Conservation (phyloP, 1,139 yeast genomes). For the Blastobotrys persicus region DNA sequence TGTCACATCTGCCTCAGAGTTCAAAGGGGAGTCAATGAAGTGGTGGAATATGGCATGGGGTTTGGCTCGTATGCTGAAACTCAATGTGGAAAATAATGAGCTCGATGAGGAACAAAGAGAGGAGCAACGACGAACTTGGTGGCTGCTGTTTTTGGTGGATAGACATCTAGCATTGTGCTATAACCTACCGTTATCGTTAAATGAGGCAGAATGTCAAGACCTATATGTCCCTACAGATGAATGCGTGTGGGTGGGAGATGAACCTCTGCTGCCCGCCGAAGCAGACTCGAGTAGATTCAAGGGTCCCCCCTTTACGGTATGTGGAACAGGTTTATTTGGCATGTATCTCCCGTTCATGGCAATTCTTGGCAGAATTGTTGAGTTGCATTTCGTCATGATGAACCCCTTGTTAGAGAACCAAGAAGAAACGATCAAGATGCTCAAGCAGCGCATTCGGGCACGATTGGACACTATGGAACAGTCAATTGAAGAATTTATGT, state of each 20-base stretch:
- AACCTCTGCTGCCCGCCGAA: slow-evolving; percentile 24
- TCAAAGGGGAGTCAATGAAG: slow-evolving; percentile 37
- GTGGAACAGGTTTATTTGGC: slow-evolving; percentile 24
- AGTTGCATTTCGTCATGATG: slow-evolving; percentile 20
- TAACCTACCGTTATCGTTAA: slow-evolving; percentile 33
- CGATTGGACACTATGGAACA: slow-evolving; percentile 10
- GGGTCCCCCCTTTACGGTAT: slow-evolving; percentile 16
- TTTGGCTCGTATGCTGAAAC: slow-evolving; percentile 31
- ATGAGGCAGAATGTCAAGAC: slow-evolving; percentile 35
- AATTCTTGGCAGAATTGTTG: slow-evolving; percentile 22
- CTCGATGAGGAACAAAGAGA: slow-evolving; percentile 36
- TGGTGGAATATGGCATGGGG: slow-evolving; percentile 41
- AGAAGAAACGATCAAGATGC: slow-evolving; percentile 5
- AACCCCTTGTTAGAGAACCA: slow-evolving; percentile 5
- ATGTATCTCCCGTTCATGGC: slow-evolving; percentile 26
- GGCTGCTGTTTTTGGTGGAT: slow-evolving; percentile 41
- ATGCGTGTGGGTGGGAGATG: slow-evolving; percentile 33
- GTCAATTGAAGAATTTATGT: slow-evolving; percentile 14
- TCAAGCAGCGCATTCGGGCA: not conserved
- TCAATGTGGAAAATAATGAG: slow-evolving; percentile 31
- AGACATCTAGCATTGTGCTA: slow-evolving; percentile 39
- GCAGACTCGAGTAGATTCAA: slow-evolving; percentile 21
- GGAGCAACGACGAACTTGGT: slow-evolving; percentile 42
- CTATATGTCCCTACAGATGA: slow-evolving; percentile 37
- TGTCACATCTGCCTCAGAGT: slow-evolving; percentile 40